Base-by-base conservation (phyloP, 164 flowering plant species). In the Akebia trifoliata region DNA sequence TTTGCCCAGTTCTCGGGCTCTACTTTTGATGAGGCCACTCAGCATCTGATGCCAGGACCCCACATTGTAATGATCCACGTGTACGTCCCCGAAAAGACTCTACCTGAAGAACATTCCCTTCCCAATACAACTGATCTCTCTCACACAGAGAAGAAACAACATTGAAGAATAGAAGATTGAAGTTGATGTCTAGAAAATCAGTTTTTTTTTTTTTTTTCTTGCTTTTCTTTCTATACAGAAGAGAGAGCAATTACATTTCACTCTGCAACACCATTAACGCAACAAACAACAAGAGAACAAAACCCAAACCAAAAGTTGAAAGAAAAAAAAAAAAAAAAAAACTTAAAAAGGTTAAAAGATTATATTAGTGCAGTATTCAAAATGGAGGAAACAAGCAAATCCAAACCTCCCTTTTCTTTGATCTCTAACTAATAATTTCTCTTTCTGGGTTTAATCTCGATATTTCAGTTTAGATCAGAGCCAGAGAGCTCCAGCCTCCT, bases 401-500 rank as follows among this genome's bases (percentile, higher is more conserved):
- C 32, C 50, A 20, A 38, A 44, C 31, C 22, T 61, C 8, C 34
- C n/a, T 26, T 8, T 17, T 5, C 34, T 2, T 24, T 20, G 5
- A 20, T 29, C 0, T 43, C 11, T 17, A 14, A 15, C 26, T 56
- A 28, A 46, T 4, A 4, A 5, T 34, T 20, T 30, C 21, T 29
- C 8, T 24, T 47, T 0, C n/a, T 21, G 0, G 36, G 9, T 4
- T 4, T 34, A 4, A 34, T 4, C 5, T 34, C 21, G 20, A 6
- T 8, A 46, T 3, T 14, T n/a, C 10, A 0, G 1, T 18, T 6
- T 26, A 4, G 17, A 26, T 71, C 53, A 78, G 46, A 88, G 96
- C 93, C 90, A 86, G 37, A 88, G 90, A 36, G 90, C 90, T 0
- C 96, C 93, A 10, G 93, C 96, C 20, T 85, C 80, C 51, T 88